phyloP scores from a whole-genome alignment of 306 rosid species.

The Arachis stenosperma region DNA sequence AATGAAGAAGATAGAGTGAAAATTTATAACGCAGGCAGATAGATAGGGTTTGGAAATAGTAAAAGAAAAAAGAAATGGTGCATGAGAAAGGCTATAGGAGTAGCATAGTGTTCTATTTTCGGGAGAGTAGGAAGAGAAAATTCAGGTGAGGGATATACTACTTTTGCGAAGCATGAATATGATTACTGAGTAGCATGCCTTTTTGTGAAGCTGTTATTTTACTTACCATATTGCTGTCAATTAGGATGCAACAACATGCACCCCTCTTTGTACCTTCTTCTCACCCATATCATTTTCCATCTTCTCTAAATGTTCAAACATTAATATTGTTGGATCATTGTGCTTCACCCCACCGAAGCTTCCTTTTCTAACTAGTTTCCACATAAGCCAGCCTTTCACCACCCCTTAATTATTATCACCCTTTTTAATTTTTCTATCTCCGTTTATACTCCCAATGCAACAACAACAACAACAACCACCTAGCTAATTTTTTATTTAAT shows the following conservation, averaged over 20 bases:
- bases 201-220: conserved; percentile 26
- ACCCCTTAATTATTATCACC: conserved; percentile 25
- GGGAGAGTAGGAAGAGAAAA: conserved; percentile 13
- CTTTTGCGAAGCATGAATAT: conserved; percentile 16
- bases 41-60: too few relatives aligned
- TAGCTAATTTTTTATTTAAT: too few relatives aligned
- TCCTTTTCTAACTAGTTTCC: conserved; percentile 43
- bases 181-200: conserved; percentile 27
- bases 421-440: neutral
- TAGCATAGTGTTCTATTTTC: too few relatives aligned
- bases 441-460: neutral
- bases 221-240: conserved; percentile 33
- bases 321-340: conserved; percentile 28
- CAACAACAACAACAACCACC: too few relatives aligned
- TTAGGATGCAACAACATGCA: conserved; percentile 18
- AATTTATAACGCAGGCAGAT: too few relatives aligned
- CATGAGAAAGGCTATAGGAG: too few relatives aligned
- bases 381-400: conserved; percentile 5
- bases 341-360: conserved; percentile 40
- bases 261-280: conserved; percentile 32
- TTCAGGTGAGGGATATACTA: conserved; percentile 9
- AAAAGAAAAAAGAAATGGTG: too few relatives aligned
- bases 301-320: conserved; percentile 48
- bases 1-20: too few relatives aligned
- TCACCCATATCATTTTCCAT: conserved; percentile 48